phyloP scores from a whole-genome alignment of 1,284 basidiomycete species.

The Thecaphora frezii region DNA sequence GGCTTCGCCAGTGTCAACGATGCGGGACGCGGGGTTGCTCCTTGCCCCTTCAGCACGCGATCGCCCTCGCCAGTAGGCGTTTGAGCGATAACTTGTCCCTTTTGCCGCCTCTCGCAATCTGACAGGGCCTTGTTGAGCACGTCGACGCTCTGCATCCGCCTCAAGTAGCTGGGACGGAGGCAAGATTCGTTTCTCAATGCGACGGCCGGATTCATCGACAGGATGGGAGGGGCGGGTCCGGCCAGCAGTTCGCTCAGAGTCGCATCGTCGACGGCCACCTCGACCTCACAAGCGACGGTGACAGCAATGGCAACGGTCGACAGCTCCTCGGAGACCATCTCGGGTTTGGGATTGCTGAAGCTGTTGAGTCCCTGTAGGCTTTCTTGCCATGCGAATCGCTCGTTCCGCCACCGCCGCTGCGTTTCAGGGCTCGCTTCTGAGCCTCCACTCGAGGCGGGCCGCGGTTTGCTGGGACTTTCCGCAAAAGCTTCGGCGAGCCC shows the following conservation, averaged over 20 bases:
- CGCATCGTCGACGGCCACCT: too few species aligned
- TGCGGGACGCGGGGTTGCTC: not conserved
- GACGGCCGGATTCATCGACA: conserved; percentile 32
- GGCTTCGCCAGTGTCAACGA: conserved; percentile 2
- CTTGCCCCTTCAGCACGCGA: too few species aligned
- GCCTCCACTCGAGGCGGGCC: not conserved
- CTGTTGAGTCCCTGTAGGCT: conserved; percentile 3
- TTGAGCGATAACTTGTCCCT: too few species aligned
- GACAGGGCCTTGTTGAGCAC: conserved; percentile 30
- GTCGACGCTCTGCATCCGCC: conserved; percentile 37
- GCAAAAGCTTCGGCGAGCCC: conserved; percentile 30
- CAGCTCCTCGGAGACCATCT: too few species aligned
- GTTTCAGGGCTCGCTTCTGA: conserved; percentile 7
- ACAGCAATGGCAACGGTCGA: too few species aligned
- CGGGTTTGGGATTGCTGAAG: not conserved
- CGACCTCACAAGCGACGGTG: too few species aligned
- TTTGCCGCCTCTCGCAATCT: conserved; percentile 3
- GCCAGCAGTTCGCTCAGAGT: conserved; percentile 11
- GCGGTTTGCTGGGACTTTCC: conserved; percentile 19
- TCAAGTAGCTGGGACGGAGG: conserved; percentile 22
- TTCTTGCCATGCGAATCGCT: conserved; percentile 30
- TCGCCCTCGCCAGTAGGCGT: too few species aligned
- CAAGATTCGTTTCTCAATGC: conserved; percentile 29
- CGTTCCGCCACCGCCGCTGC: conserved; percentile 27
- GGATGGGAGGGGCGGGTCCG: conserved; percentile 22